These are phyloP conservation scores for Papiliotrema nemorosa DNA, from an alignment of 1,284 basidiomycete species.

Conservation along the genomic window DNA sequence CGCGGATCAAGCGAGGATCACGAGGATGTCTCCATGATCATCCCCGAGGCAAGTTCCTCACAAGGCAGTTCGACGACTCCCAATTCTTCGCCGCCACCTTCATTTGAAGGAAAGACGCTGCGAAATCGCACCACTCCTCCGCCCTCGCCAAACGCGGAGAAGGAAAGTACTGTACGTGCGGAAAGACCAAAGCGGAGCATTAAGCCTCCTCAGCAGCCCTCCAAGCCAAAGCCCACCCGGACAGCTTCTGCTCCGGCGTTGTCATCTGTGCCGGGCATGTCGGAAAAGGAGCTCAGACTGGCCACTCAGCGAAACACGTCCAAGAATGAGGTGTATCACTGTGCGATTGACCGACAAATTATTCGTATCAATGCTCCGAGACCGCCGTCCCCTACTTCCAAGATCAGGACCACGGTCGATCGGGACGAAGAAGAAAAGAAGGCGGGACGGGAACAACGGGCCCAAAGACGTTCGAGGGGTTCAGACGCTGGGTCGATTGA, in stretches of 20 bases:
- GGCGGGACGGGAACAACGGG: conserved; percentile 61
- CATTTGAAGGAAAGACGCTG: neutral
- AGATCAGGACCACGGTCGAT: conserved; percentile 66
- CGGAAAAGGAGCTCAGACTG: conserved; percentile 42
- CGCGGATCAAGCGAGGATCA: conserved; percentile 29
- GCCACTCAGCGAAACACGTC: conserved; percentile 41
- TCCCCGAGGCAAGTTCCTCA: conserved; percentile 4
- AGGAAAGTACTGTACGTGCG: neutral
- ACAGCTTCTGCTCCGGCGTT: neutral
- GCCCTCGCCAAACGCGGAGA: neutral
- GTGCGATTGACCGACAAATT: conserved; percentile 52
- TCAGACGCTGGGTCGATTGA: conserved; percentile 1
- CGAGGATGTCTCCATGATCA: conserved; percentile 25
- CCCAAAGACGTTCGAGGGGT: conserved; percentile 54
- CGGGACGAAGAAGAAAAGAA: conserved; percentile 66
- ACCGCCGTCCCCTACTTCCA: conserved; percentile 73
- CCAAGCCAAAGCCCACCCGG: neutral
- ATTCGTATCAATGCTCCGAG: conserved; percentile 65
- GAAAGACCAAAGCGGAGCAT: conserved; percentile 17
- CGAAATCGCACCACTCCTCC: neutral
- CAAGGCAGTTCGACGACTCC: conserved; percentile 12
- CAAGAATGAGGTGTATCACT: conserved; percentile 45
- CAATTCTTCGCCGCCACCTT: neutral
- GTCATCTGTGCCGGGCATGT: conserved; percentile 27
- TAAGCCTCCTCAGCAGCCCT: conserved; percentile 8